Percentiles rank a stretch among this genome's conserved stretches.
These are phyloP conservation scores for Fistulinella cinereoalba DNA, from an alignment of 1,284 basidiomycete species.

Conservation along the genomic window DNA sequence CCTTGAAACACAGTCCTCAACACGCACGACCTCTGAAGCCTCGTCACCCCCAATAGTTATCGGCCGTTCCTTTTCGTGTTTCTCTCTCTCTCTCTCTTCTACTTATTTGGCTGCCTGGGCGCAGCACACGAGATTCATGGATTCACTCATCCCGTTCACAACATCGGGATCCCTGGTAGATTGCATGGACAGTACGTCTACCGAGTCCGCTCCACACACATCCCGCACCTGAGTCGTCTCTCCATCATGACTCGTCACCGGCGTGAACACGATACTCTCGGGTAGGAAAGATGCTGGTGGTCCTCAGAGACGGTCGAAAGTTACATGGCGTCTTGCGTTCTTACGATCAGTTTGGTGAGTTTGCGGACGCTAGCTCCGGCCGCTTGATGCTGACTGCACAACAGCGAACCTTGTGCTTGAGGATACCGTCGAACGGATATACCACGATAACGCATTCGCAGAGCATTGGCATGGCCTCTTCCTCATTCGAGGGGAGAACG, in stretches of 20 bases:
- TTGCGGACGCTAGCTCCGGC: too few species aligned
- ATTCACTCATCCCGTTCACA: conserved; percentile 94
- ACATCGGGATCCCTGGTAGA: conserved; percentile 95
- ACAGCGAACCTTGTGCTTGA: conserved; percentile 91
- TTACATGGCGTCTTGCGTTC: conserved; percentile 94
- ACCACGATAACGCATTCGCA: conserved; percentile 75
- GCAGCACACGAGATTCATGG: conserved; percentile 55
- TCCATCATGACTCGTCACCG: conserved; percentile 32
- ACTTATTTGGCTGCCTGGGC: conserved; percentile 40
- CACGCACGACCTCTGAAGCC: too few species aligned
- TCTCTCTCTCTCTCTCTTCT: conserved; percentile 20
- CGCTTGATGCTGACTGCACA: too few species aligned
- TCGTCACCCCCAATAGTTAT: conserved; percentile 16
- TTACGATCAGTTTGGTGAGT: conserved; percentile 97
- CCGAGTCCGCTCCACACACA: conserved; percentile 51
- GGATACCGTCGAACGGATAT: conserved; percentile 87
- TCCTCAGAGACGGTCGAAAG: conserved; percentile 94
- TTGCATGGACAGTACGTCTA: conserved; percentile 97
- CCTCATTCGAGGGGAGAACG: conserved; percentile 97
- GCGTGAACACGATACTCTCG: conserved; percentile 26
- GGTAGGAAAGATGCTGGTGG: conserved; percentile 96
- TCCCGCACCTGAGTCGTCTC: conserved; percentile 51
- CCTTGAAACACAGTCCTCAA: too few species aligned
- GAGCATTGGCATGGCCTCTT: conserved; percentile 87
- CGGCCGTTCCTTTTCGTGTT: conserved; percentile 24